Evolutionary conservation across 805 yeast genomes (phyloP).

Genomic region (Yarrowia sp.): DNA sequence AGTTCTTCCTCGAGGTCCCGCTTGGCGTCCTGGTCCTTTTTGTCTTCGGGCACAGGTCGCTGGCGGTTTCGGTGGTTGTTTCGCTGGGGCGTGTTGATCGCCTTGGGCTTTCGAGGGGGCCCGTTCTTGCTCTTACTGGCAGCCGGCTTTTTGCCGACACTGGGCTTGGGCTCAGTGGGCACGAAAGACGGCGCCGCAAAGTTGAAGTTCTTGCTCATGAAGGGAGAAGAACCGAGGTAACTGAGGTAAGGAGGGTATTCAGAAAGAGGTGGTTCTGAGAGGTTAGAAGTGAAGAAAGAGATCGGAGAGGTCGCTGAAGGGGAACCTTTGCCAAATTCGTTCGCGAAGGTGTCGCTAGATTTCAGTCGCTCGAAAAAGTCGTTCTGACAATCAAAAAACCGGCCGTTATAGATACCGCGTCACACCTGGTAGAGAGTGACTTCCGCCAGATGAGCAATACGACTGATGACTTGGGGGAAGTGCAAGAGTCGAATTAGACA

Average conservation of each 20-base stretch:
- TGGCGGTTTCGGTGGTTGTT: conserved; percentile 30
- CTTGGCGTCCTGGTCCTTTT: conserved; percentile 4
- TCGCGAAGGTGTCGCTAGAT: neutral
- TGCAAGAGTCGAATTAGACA: conserved; percentile 36
- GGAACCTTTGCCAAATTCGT: no score
- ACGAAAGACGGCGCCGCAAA: conserved; percentile 36
- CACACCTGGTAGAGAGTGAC: conserved; percentile 38
- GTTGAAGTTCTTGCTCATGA: conserved; percentile 39
- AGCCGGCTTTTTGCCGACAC: conserved; percentile 9
- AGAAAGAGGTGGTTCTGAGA: neutral
- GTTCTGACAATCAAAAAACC: neutral
- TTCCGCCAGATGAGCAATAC: conserved; percentile 39
- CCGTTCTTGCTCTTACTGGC: conserved; percentile 13
- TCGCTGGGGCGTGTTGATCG: conserved; percentile 36
- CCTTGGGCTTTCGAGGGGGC: conserved; percentile 31
- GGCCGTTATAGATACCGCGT: conserved; percentile 35
- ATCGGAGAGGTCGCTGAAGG: neutral
- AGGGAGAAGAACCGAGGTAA: neutral
- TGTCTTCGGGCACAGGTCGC: conserved; percentile 7
- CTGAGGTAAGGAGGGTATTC: neutral
- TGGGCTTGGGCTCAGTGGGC: conserved; percentile 37
- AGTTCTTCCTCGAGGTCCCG: conserved; percentile 15
- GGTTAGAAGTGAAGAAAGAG: neutral
- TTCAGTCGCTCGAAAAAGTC: no score
- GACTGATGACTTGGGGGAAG: conserved; percentile 5